These are phyloP conservation scores for Gyrodon lividus DNA, from an alignment of 768 basidiomycete species.

Conservation along the genomic window DNA sequence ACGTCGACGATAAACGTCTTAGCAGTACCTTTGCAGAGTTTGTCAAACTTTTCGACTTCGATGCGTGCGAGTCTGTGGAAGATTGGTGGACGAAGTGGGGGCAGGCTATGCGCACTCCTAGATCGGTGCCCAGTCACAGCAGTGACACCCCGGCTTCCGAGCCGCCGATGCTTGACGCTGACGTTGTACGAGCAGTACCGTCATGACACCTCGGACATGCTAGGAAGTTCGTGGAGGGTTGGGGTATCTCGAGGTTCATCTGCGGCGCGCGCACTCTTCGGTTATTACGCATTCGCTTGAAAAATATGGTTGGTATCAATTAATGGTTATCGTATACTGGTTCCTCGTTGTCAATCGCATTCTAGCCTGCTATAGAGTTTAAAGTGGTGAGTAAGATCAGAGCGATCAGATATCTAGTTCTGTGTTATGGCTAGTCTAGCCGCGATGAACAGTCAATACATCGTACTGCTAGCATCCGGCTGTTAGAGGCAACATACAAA, in stretches of 20 bases:
- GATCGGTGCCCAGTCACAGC: not conserved
- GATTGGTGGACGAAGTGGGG: conserved; percentile 67
- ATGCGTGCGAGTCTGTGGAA: conserved; percentile 52
- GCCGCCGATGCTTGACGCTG: conserved; percentile 9
- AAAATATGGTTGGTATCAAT: no score
- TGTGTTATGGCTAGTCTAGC: not conserved
- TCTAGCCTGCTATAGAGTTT: no score
- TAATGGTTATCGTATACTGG: no score
- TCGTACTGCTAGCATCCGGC: not conserved
- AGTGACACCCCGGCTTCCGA: not conserved
- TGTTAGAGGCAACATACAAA: not conserved
- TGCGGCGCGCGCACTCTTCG: no score
- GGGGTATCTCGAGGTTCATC: not conserved
- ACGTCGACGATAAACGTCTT: conserved; percentile 37
- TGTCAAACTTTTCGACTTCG: conserved; percentile 46
- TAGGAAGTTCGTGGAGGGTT: conserved; percentile 11
- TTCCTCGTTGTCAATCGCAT: no score
- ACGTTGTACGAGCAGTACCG: conserved; percentile 11
- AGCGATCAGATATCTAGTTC: not conserved
- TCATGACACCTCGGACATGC: conserved; percentile 11
- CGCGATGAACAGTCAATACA: not conserved
- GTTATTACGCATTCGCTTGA: no score
- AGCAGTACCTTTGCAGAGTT: conserved; percentile 48
- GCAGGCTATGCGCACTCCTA: conserved; percentile 4
- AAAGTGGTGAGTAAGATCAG: no score